Percentiles rank a stretch among this genome's conserved stretches.
Evolutionary conservation across 1,284 basidiomycete genomes (phyloP).

Genomic region (Leccinum subrobustum): DNA sequence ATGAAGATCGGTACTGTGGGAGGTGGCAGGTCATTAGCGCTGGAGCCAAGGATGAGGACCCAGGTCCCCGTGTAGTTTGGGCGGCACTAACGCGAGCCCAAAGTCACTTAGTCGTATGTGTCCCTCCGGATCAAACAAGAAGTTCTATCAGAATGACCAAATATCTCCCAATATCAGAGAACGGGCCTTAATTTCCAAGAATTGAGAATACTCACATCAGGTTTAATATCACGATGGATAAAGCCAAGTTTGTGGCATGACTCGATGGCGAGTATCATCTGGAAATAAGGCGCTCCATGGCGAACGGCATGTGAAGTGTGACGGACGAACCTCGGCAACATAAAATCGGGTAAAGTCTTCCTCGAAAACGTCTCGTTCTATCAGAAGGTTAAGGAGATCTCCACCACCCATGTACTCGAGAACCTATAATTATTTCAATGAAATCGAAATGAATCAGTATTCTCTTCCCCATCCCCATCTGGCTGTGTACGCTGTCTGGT

Average conservation of each 20-base stretch:
- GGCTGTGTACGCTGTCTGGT: conserved; percentile 24
- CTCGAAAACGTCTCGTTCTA: conserved; percentile 91
- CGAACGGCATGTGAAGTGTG: conserved; percentile 22
- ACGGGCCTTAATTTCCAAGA: conserved; percentile 33
- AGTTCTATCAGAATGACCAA: conserved; percentile 65
- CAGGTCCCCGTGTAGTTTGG: conserved; percentile 24
- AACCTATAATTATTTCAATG: conserved; percentile 58
- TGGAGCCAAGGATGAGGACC: conserved; percentile 12
- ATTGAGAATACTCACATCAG: conserved; percentile 61
- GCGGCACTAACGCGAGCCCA: conserved; percentile 78
- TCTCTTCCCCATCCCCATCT: conserved; percentile 17
- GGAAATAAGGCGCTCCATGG: conserved; percentile 27
- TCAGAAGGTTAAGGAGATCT: conserved; percentile 92
- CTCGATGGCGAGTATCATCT: conserved; percentile 97
- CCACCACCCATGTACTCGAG: conserved; percentile 96
- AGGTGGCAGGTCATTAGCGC: conserved; percentile 21
- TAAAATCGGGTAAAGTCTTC: conserved; percentile 96
- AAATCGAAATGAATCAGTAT: conserved; percentile 54
- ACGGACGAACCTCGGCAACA: conserved; percentile 74
- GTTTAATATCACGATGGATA: conserved; percentile 97
- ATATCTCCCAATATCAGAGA: conserved; percentile 27
- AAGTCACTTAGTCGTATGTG: conserved; percentile 97
- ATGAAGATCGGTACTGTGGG: conserved; percentile 73
- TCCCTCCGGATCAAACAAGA: conserved; percentile 89
- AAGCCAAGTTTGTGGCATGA: conserved; percentile 93